Evolutionary conservation across 495 filamentous ascomycete species (phyloP), one percentile per base, ranked within the genome.

Genomic region (Penicillium cataractarum): DNA sequence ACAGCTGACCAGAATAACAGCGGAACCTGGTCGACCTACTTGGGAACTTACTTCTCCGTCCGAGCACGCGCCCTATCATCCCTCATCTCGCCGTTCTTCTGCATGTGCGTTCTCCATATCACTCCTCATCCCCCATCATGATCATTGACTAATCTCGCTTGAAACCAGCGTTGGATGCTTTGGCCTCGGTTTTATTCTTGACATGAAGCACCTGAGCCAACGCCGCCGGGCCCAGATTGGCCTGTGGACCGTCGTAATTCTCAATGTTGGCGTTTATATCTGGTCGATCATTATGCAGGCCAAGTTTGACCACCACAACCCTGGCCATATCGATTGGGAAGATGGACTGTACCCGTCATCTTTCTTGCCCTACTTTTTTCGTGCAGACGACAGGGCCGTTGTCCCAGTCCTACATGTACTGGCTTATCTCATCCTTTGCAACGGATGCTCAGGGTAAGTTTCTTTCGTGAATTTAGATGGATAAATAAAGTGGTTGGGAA

Each of bases 321-420:
- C 71, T 17, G 71, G 71, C 9, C 9, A 64, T 17, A 71, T 74
- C 6, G 71, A 74, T 39, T 74, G 71, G 71, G 42, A 65, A 19
- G 68, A 71, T 21, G 40, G 32, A 6, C 56, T 74, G 2, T 74
- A 74, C 52, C 50, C 71, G 1, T 55, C 63, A 19, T 65, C 71
- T 1, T 74, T 74, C 27, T 58, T 74, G 53, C 71, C 71, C 4
- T 74, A 74, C 48, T 74, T 74, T 63, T n/a, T 74, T 74, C 51
- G 66, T 74, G 10, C 71, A 74, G 57, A 74, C 71, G 3, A 74
- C 71, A 0, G 71, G 71, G 1, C 71, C 71, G 4, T 55, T 74
- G 31, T 71, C 68, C 7, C 71, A 74, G 56, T 71, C 68, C 4
- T 74, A 74, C 21, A 74, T 74, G 71, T 74, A 74, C 57, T 74